Base-by-base conservation (phyloP, 179 eudicot genomes). In the Drosera spatulata region DNA sequence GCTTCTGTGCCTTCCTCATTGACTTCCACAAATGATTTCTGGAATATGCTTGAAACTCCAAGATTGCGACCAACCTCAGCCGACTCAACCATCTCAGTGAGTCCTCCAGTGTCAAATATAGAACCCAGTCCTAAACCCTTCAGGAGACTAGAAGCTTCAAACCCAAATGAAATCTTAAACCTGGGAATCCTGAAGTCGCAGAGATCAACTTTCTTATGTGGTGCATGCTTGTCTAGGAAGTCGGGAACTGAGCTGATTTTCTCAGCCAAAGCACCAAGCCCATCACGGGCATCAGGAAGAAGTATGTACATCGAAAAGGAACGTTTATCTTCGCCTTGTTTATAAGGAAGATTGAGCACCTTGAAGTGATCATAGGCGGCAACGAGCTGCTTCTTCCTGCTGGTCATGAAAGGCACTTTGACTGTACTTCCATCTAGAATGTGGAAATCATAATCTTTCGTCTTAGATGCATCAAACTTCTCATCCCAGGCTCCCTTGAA, bases 401-500 rank as follows among this genome's bases (percentile, higher is more conserved):
- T 66, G 1, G 73, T 67, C 79, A 80, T 69, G 50, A 69, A 80
- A 46, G 76, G 85, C 1, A 49, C 78, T 55, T 52, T 65, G 22
- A 66, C 66, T 1, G 53, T 37, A 14, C 9, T 54, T 41, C 78
- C 85, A 37, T 65, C 15, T 2, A 67, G 70, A 46, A 77, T 82
- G 61, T 71, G 64, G 52, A 80, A 80, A 46, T 72, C 67, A 12
- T 5, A 3, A 15, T 53, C 50, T 33, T 51, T 68, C 38, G 78
- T 67, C n/a, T 2, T 8, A 0, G 69, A 61, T 39, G 70, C 22
- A 44, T 75, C 67, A 62, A 77, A 77, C 52, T 57, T 50, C 1
- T 67, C 33, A 2, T 12, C 15, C 82, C 82, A 80, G 2, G 63
- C 56, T 41, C 82, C 82, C 55, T 77, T 80, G 68, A 75, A 80